Conservation (phyloP, 2,329 filamentous ascomycete genomes). For the Alternaria alternata region DNA sequence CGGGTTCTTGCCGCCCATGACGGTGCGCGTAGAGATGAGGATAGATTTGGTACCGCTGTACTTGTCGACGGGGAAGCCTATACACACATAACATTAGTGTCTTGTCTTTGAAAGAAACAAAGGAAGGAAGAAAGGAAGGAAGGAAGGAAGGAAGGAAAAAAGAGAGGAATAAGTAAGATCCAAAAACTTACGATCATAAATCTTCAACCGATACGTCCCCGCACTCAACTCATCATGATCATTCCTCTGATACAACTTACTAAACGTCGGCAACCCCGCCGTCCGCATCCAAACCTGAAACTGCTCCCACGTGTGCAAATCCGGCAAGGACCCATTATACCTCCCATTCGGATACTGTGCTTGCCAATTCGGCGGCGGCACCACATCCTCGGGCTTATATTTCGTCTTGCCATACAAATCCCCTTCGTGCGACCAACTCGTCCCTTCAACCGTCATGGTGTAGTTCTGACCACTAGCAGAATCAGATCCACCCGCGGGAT, state of each 20-base stretch:
- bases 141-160: too few species aligned
- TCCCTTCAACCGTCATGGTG: slow-evolving; percentile 77
- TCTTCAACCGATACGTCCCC: slow-evolving; percentile 79
- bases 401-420: slow-evolving; percentile 76
- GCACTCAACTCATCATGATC: slow-evolving; percentile 71
- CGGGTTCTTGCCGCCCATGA: slow-evolving; percentile 93
- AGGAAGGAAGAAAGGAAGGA: too few species aligned
- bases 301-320: slow-evolving; percentile 77
- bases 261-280: slow-evolving; percentile 90
- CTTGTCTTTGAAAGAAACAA: neutral
- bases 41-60: slow-evolving; percentile 92
- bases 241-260: slow-evolving; percentile 89
- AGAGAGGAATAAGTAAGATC: neutral
- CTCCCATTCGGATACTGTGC: slow-evolving; percentile 71
- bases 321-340: slow-evolving; percentile 74
- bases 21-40: slow-evolving; percentile 85
- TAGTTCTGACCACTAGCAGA: slow-evolving; percentile 61
- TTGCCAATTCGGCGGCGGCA: slow-evolving; percentile 90
- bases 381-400: slow-evolving; percentile 71
- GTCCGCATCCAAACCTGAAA: slow-evolving; percentile 99
- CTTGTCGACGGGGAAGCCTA: slow-evolving; percentile 80
- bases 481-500: slow-evolving; percentile 52
- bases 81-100: too few species aligned
- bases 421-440: slow-evolving; percentile 86
- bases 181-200: slow-evolving; percentile 74